Percentiles rank a stretch among this genome's conserved stretches.
Evolutionary conservation across 192 early-diverging fungal species (phyloP).

Genomic region (Backusella liffmaniae): DNA sequence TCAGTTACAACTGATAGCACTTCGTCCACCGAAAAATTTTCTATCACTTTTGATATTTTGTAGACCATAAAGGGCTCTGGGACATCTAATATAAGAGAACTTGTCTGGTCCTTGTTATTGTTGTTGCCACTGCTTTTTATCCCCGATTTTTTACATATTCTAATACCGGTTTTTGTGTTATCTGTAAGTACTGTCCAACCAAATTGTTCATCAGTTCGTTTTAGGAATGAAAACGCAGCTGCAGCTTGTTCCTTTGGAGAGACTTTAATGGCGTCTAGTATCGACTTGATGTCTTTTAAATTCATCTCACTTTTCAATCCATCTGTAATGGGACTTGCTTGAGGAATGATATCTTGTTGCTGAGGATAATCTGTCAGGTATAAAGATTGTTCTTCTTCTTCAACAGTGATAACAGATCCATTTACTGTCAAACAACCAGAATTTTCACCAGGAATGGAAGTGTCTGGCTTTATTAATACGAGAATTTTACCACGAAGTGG

Average conservation of each 20-base stretch:
- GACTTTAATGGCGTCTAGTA: slow-evolving; percentile 3
- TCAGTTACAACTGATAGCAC: slow-evolving; percentile 46
- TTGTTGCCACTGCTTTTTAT: slow-evolving; percentile 12
- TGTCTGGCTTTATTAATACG: slow-evolving; percentile 37
- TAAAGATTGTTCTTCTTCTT: slow-evolving; percentile 9
- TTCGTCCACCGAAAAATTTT: slow-evolving; percentile 51
- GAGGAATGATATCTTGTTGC: background rate
- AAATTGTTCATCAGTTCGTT: slow-evolving; percentile 43
- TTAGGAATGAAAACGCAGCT: slow-evolving; percentile 31
- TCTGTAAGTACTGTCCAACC: slow-evolving; percentile 45
- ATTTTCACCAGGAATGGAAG: background rate
- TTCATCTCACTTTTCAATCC: background rate
- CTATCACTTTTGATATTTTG: slow-evolving; percentile 51
- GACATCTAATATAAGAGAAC: slow-evolving; percentile 23
- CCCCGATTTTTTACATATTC: slow-evolving; percentile 42
- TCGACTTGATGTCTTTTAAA: background rate
- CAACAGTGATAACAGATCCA: slow-evolving; percentile 34
- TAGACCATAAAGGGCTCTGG: slow-evolving; percentile 45
- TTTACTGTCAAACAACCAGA: slow-evolving; percentile 15
- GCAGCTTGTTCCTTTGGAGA: slow-evolving; percentile 24
- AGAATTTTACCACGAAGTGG: slow-evolving; percentile 47
- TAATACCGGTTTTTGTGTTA: slow-evolving; percentile 36
- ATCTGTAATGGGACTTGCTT: background rate
- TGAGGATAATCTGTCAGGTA: background rate
- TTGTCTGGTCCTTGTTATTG: background rate